Percentiles rank a stretch among this genome's conserved stretches.
Conservation (phyloP, 164 flowering plant species). For the Macadamia tetraphylla region DNA sequence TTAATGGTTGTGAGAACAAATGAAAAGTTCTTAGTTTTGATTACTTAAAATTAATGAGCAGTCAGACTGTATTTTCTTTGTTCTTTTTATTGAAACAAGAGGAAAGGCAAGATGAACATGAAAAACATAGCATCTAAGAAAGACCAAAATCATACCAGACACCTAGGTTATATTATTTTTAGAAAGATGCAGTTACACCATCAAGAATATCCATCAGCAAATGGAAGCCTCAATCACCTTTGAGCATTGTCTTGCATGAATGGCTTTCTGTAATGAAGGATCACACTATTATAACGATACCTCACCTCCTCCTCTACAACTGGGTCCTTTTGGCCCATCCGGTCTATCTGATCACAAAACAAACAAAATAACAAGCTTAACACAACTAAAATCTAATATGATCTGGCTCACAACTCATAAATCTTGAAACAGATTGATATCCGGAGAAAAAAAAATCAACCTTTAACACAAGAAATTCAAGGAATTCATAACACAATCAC, state of each 20-base stretch:
- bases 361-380: neutral
- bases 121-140: no score
- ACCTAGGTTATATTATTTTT: no score
- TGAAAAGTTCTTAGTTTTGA: no score
- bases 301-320: conserved; percentile 82
- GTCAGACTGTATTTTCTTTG: no score
- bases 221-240: conserved; percentile 42
- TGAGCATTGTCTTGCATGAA: conserved; percentile 91
- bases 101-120: no score
- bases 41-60: no score
- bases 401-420: neutral
- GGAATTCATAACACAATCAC: no score
- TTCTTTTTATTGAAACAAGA: no score
- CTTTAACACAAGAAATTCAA: no score
- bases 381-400: neutral
- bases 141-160: no score
- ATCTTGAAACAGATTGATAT: neutral
- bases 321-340: conserved; percentile 66
- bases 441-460: no score
- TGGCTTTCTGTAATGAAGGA: conserved; percentile 82
- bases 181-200: neutral
- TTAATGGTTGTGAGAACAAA: no score
- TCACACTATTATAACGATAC: conserved; percentile 80
- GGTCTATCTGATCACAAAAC: conserved; percentile 55
- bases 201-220: neutral